Conservation (phyloP, 176 grass and related monocot species). For the Bolboschoenus planiculmis region DNA sequence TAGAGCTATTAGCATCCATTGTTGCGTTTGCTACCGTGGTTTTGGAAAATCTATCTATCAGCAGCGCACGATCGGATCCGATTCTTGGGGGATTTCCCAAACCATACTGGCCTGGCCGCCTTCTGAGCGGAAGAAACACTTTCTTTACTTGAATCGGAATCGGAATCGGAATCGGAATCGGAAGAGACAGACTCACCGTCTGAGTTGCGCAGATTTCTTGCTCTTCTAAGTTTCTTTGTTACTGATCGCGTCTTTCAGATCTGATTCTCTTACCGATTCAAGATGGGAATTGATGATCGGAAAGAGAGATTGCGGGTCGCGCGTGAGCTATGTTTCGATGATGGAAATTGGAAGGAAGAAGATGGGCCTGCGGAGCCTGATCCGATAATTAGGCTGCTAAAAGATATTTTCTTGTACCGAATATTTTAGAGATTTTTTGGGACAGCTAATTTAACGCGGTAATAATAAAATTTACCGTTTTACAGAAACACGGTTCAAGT, state of each 20-base stretch:
- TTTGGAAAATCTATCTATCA: neutral
- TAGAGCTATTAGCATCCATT: neutral
- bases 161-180: no score
- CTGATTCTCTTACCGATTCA: neutral
- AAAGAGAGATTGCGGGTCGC: no score
- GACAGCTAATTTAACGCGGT: neutral
- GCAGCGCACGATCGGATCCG: neutral
- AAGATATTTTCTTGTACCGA: neutral
- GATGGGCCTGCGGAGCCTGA: neutral
- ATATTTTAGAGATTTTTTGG: neutral
- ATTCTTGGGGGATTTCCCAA: neutral
- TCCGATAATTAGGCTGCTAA: no score
- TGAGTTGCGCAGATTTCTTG: neutral
- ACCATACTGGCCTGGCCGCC: neutral
- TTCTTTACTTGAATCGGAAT: neutral
- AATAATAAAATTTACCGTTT: no score
- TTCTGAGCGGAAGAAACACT: neutral
- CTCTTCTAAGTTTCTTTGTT: neutral
- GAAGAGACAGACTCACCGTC: no score
- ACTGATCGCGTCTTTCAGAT: neutral
- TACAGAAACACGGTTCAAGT: no score
- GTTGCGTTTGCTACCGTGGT: neutral
- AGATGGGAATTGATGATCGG: neutral
- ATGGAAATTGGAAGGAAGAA: neutral
- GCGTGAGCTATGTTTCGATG: no score